phyloP scores from a whole-genome alignment of 2,329 filamentous ascomycete genomes.

The Venturia nashicola region DNA sequence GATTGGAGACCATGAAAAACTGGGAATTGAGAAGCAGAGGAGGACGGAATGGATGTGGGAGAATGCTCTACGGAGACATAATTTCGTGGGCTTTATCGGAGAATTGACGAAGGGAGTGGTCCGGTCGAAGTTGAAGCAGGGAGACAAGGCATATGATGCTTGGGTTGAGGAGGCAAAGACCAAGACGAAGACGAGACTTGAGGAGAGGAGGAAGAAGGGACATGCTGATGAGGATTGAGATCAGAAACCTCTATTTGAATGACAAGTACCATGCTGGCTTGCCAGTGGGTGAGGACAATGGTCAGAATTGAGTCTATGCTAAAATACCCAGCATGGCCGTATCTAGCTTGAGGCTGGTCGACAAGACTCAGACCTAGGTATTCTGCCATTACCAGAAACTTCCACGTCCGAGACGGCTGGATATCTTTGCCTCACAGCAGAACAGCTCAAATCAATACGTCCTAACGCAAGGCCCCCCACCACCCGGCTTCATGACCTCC shows the following conservation, averaged over 20 bases:
- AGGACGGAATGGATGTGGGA: slow-evolving; percentile 84
- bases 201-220: slow-evolving; percentile 28
- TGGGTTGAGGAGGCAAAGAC: slow-evolving; percentile 61
- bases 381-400: too few species aligned
- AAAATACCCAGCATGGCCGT: not conserved
- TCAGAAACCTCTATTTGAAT: not conserved
- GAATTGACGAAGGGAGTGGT: slow-evolving; percentile 83
- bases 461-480: too few species aligned
- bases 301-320: not conserved
- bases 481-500: too few species aligned
- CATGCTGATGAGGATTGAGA: slow-evolving; percentile 14
- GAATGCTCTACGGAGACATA: slow-evolving; percentile 82
- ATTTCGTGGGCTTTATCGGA: slow-evolving; percentile 91
- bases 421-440: not conserved
- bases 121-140: slow-evolving; percentile 56
- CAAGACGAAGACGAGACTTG: slow-evolving; percentile 39
- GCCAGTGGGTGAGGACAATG: not conserved
- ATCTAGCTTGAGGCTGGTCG: not conserved
- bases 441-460: not conserved
- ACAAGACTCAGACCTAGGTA: not conserved
- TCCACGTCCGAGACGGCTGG: too few species aligned
- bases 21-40: slow-evolving; percentile 74
- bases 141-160: slow-evolving; percentile 51
- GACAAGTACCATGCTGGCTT: too few species aligned
- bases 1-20: slow-evolving; percentile 67